These are phyloP conservation scores for Artomyces pyxidatus DNA, from an alignment of 768 basidiomycete species.

Conservation along the genomic window DNA sequence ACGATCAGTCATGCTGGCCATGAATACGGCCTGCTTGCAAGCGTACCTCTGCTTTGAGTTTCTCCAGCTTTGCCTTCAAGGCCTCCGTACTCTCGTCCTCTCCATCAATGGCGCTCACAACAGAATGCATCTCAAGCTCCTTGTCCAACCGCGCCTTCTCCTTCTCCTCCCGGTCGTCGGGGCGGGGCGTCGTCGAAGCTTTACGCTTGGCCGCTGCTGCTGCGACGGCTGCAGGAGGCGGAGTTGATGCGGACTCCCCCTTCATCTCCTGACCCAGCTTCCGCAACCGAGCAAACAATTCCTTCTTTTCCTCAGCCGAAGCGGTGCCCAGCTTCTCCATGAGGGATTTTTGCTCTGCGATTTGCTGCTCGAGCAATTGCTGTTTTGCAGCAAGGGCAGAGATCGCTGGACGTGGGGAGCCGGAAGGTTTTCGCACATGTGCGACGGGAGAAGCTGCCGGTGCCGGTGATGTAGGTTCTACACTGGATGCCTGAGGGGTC, in stretches of 20 bases:
- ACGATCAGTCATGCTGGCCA: background rate
- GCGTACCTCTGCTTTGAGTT: constrained; percentile 71
- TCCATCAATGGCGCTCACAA: constrained; percentile 28
- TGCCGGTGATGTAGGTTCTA: constrained; percentile 20
- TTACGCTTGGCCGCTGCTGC: constrained; percentile 20
- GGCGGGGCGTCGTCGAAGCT: constrained; percentile 18
- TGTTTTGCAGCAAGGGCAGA: constrained; percentile 65
- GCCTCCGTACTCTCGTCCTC: constrained; percentile 56
- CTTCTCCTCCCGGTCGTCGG: constrained; percentile 43
- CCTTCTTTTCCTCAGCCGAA: constrained; percentile 66
- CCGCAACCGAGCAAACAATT: constrained; percentile 66
- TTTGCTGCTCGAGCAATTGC: constrained; percentile 69
- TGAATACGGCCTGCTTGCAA: background rate
- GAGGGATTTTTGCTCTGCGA: constrained; percentile 81
- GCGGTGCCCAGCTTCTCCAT: constrained; percentile 63
- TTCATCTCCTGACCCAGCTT: constrained; percentile 79
- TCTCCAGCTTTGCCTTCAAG: constrained; percentile 65
- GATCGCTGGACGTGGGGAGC: constrained; percentile 26
- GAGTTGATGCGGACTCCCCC: constrained; percentile 23
- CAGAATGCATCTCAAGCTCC: constrained; percentile 69
- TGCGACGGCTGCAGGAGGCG: constrained; percentile 22
- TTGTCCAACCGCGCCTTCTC: constrained; percentile 69
- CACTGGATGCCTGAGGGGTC: constrained; percentile 17
- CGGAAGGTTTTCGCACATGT: constrained; percentile 28
- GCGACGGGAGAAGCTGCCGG: constrained; percentile 22